Evolutionary conservation across 257 asterid species (phyloP).

Genomic region (Perilla frutescens): DNA sequence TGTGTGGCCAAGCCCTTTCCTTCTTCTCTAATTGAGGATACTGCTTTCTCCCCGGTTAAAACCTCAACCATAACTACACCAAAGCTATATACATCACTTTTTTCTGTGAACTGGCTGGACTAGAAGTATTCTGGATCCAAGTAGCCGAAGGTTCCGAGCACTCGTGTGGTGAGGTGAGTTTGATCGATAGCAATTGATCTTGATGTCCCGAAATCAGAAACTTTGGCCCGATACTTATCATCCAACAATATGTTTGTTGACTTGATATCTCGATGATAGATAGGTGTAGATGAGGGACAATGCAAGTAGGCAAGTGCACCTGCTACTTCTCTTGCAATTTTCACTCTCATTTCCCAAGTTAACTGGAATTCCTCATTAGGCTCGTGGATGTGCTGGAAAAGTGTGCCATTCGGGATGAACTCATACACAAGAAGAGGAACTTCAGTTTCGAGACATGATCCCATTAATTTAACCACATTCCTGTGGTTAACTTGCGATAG

Average conservation of each 20-base stretch:
- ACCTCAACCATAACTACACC: conserved; percentile 51
- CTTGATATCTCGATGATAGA: conserved; percentile 39
- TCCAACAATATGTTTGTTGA: conserved; percentile 45
- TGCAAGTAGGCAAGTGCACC: conserved; percentile 46
- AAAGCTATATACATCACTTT: conserved; percentile 51
- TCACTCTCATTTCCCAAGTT: conserved; percentile 42
- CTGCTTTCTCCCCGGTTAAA: conserved; percentile 47
- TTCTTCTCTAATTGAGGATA: conserved; percentile 30
- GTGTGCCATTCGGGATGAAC: conserved; percentile 37
- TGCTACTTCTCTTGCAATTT: conserved; percentile 41
- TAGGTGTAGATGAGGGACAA: conserved; percentile 36
- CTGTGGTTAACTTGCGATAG: conserved; percentile 45
- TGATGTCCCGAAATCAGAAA: conserved; percentile 46
- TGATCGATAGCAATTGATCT: conserved; percentile 15
- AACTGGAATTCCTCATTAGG: conserved; percentile 35
- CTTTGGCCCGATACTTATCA: conserved; percentile 36
- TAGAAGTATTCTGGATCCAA: conserved; percentile 54
- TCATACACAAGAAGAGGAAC: conserved; percentile 43
- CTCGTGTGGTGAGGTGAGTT: conserved; percentile 42
- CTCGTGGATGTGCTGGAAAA: conserved; percentile 34
- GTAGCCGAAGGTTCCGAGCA: conserved; percentile 52
- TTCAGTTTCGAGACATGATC: conserved; percentile 43
- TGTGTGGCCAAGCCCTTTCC: conserved; percentile 30
- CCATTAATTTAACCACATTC: conserved; percentile 37
- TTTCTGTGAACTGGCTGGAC: conserved; percentile 49